These are phyloP conservation scores for Aspergillus texensis DNA, from an alignment of 2,329 filamentous ascomycete species.

Conservation along the genomic window DNA sequence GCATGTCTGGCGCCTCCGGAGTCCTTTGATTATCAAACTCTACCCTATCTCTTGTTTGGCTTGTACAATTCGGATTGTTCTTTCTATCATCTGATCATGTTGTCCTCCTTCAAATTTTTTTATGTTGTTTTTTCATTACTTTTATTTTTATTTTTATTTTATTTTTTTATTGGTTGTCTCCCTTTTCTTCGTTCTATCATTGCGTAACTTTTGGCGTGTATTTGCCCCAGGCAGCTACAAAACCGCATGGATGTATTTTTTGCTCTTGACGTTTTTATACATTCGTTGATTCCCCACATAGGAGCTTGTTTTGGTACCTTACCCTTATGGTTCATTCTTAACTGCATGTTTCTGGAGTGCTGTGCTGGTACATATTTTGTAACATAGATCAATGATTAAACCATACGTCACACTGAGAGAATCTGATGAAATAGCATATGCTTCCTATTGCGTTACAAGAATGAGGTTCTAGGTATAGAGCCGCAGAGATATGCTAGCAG, in stretches of 20 bases:
- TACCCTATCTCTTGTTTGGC: slow-evolving; percentile 15
- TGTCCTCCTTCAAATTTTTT: slow-evolving; percentile 7
- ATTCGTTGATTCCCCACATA: slow-evolving; percentile 17
- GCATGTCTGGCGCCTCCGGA: slow-evolving; percentile 32
- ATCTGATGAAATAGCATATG: slow-evolving; percentile 5
- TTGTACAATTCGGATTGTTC: slow-evolving; percentile 18
- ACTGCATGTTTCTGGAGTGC: slow-evolving; percentile 5
- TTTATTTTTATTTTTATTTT: slow-evolving; percentile 6
- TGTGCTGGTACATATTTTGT: slow-evolving; percentile 14
- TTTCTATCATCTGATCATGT: slow-evolving; percentile 19
- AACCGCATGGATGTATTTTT: slow-evolving; percentile 17
- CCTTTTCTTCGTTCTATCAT: neutral
- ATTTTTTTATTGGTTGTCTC: slow-evolving; percentile 11
- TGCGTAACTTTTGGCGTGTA: slow-evolving; percentile 15
- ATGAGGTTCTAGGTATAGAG: neutral
- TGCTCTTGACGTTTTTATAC: slow-evolving; percentile 1
- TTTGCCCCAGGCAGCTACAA: slow-evolving; percentile 15
- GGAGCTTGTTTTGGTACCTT: slow-evolving; percentile 17
- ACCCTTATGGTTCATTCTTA: slow-evolving; percentile 9
- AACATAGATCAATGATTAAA: slow-evolving; percentile 8
- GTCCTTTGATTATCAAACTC: slow-evolving; percentile 21
- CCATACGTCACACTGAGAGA: slow-evolving; percentile 3
- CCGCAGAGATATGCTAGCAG: neutral
- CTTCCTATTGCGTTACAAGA: neutral
- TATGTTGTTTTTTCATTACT: no score